Base-by-base conservation (phyloP, 208 protist species). In the Trypanosoma rangeli region DNA sequence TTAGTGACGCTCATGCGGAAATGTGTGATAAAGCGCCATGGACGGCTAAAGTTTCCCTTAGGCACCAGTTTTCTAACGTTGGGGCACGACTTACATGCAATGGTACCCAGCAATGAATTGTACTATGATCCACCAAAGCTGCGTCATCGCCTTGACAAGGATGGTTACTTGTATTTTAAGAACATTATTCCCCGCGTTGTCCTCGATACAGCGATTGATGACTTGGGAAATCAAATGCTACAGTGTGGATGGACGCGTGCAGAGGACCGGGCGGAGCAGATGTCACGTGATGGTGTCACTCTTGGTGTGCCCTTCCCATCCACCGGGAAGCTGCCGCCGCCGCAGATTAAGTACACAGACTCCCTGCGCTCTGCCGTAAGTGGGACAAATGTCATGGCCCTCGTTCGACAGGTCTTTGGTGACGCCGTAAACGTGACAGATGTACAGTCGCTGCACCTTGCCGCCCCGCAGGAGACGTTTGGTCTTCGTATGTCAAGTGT, bases 131-230 rank as follows among this genome's bases (percentile, higher is more conserved):
- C 88, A 3, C 78, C 87, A 5, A 91, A 92, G 68, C 77, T 96
- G 58, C 87, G 91, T 56, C 73, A 79, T 54, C 81, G 91, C 0
- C 87, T 96, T 3, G 91, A 96, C 74, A 73, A 79, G 59, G 83
- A 94, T 42, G 91, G 88, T 31, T 96, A 94, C 68, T 74, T 96
- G 35, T 96, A 92, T 68, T 88, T 96, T 55, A 91, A 94, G 63
- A 89, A 87, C 48, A 76, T 88, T 46, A 70, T 94, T 20, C 86
- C 88, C 0, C 87, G 88, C 5, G 74, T 81, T 22, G 80, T 82
- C 49, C 77, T 93, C 15, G 74, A 82, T 53, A 74, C 70, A 0
- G 86, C 62, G 8, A 76, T 94, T 18, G 79, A 93, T 49, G 79
- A 92, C 72, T 58, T 96, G 9, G 84, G 82, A 0, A 53, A 69